Evolutionary conservation across 106 monocot species (phyloP), one percentile per base, ranked within the genome.

Genomic region (Ottelia alismoides): DNA sequence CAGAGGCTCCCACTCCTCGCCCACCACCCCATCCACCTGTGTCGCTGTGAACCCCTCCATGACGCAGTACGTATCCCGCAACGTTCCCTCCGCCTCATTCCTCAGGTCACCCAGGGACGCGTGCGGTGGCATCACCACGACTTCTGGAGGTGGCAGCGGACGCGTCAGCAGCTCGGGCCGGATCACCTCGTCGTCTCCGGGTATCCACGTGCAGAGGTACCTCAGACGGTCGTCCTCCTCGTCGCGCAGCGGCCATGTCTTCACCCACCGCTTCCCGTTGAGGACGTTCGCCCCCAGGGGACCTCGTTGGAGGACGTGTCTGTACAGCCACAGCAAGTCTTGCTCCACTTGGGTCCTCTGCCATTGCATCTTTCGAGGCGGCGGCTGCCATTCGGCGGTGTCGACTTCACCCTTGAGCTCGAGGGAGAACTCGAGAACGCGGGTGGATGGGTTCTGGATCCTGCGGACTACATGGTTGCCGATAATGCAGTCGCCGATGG

Each of bases 341-440:
- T 52, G 47, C 57, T 75, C 68, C 35, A 74, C 45, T 66, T 70
- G 67, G 28, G 32, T 31, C 11, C 31, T 22, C 14, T 31, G 7
- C 16, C 23, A 20, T 18, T 22, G 46, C 23, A 29, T 20, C 9
- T 11, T 12, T 22, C 19, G 20, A 3, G 27, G 1, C 48, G 16
- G 2, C 2, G 28, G 27, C 55, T 12, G 14, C 55, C 18, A 17
- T 10, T n/a, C 43, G 20, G 27, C 27, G 23, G 30, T 16, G 30
- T 25, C 28, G 20, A 27, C 21, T 44, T n/a, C 45, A 12, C 30
- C 29, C 3, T 47, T 48, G 0, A 25, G 51, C 50, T 86, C 78
- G 43, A 98, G 47, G 47, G 74, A 59, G 72, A 98, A 98, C 35
- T 89, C 85, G 1, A 98, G 82, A n/a, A 98, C 76, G 3, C 82